These are phyloP conservation scores for Alternaria triticimaculans DNA, from an alignment of 2,329 filamentous ascomycete species.

Conservation along the genomic window DNA sequence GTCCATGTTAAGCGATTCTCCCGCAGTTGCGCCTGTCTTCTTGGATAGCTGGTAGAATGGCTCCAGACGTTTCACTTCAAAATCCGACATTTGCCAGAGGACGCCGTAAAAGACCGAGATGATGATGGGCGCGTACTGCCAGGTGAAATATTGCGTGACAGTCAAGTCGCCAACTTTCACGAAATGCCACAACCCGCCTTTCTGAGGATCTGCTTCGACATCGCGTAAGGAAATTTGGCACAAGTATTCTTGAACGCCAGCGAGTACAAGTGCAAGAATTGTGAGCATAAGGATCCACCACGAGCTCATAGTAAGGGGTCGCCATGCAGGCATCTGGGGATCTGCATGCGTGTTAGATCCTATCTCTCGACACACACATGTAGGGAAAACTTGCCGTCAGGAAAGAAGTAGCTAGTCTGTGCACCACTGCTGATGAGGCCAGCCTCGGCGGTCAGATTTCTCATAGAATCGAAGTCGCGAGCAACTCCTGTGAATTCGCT, in stretches of 20 bases:
- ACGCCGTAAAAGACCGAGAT: slow-evolving; percentile 58
- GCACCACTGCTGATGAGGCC: slow-evolving; percentile 24
- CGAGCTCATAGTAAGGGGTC: slow-evolving; percentile 49
- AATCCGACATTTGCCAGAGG: slow-evolving; percentile 58
- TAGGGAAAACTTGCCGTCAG: slow-evolving; percentile 25
- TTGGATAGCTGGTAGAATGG: slow-evolving; percentile 56
- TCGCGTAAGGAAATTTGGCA: slow-evolving; percentile 44
- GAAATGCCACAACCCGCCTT: slow-evolving; percentile 42
- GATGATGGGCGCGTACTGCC: slow-evolving; percentile 53
- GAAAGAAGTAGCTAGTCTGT: slow-evolving; percentile 50
- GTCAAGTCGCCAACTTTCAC: slow-evolving; percentile 36
- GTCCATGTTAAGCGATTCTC: slow-evolving; percentile 72
- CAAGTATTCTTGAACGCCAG: slow-evolving; percentile 46
- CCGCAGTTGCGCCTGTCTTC: slow-evolving; percentile 46
- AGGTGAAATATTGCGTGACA: slow-evolving; percentile 43
- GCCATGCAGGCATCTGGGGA: slow-evolving; percentile 50
- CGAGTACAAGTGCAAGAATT: slow-evolving; percentile 42
- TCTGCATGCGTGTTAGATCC: slow-evolving; percentile 25
- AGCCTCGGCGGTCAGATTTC: slow-evolving; percentile 28
- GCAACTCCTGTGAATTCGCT: slow-evolving; percentile 48
- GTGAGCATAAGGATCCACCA: slow-evolving; percentile 45
- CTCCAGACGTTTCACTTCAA: slow-evolving; percentile 59
- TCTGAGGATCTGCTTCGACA: slow-evolving; percentile 17
- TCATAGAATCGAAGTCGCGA: slow-evolving; percentile 40
- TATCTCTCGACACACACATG: neutral